These are phyloP conservation scores for Rhododendron griersonianum DNA, from an alignment of 148 eudicot species.

Conservation along the genomic window DNA sequence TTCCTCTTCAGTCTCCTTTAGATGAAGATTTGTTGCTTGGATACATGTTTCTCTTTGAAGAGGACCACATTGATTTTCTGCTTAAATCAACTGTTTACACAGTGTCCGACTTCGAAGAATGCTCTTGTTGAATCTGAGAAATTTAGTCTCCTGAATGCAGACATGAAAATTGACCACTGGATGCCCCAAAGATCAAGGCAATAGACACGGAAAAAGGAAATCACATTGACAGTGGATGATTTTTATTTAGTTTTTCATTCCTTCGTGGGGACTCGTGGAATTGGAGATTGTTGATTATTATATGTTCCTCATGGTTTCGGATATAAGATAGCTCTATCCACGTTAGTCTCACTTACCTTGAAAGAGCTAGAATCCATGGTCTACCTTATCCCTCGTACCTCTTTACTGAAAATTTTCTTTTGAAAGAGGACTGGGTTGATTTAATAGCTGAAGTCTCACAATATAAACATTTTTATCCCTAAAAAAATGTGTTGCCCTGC, in stretches of 20 bases:
- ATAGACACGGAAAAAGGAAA: background rate
- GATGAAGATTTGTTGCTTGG: background rate
- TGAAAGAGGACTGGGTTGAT: background rate
- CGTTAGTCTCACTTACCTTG: background rate
- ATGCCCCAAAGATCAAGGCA: background rate
- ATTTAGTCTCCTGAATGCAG: background rate
- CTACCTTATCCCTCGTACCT: background rate
- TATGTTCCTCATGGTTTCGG: background rate
- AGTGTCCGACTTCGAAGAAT: background rate
- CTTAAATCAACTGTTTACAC: background rate
- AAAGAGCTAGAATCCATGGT: background rate
- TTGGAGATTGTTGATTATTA: background rate
- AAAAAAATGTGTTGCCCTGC: background rate
- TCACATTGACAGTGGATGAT: background rate
- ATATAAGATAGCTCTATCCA: background rate
- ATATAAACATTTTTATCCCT: background rate
- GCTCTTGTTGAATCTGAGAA: background rate
- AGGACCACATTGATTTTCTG: too few relatives aligned
- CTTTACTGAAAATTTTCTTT: background rate
- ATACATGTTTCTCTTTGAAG: background rate
- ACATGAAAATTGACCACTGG: background rate
- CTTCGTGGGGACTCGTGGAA: background rate
- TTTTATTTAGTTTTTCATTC: background rate
- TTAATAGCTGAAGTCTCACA: conserved; percentile 4
- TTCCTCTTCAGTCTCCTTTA: background rate